Conservation (phyloP, 1,284 basidiomycete species). For the Vanrija sp. region DNA sequence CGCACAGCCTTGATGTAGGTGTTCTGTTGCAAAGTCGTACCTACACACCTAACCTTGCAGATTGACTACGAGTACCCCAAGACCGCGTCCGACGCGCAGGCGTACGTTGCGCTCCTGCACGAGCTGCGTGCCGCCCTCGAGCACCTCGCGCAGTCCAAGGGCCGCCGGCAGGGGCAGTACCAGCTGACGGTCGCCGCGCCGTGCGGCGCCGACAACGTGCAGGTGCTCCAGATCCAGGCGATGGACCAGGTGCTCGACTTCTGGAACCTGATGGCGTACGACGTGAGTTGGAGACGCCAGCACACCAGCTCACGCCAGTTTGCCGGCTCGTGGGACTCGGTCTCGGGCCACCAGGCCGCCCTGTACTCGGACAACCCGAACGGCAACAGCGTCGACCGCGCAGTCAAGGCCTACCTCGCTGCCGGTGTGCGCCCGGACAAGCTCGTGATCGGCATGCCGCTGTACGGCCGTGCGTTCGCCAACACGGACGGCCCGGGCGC, state of each 20-base stretch:
- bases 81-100: constrained; percentile 48
- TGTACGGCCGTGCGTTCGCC: constrained; percentile 81
- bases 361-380: constrained; percentile 54
- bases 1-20: constrained; percentile 59
- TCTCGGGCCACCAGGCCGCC: constrained; percentile 76
- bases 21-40: constrained; percentile 44
- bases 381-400: constrained; percentile 64
- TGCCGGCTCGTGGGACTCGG: constrained; percentile 49
- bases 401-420: constrained; percentile 62
- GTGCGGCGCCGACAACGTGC: constrained; percentile 66
- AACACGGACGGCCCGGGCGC: constrained; percentile 69
- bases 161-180: constrained; percentile 42
- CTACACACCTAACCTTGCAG: constrained; percentile 11
- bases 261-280: constrained; percentile 78
- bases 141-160: constrained; percentile 39
- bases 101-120: constrained; percentile 52
- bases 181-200: constrained; percentile 69
- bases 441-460: constrained; percentile 75
- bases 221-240: constrained; percentile 61
- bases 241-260: constrained; percentile 71
- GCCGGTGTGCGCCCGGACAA: constrained; percentile 68
- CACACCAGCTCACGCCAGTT: constrained; percentile 30
- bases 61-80: constrained; percentile 55
- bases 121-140: constrained; percentile 50
- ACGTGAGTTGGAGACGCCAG: no score